These are phyloP conservation scores for Benincasa hispida DNA, from an alignment of 306 rosid genomes.

Conservation along the genomic window DNA sequence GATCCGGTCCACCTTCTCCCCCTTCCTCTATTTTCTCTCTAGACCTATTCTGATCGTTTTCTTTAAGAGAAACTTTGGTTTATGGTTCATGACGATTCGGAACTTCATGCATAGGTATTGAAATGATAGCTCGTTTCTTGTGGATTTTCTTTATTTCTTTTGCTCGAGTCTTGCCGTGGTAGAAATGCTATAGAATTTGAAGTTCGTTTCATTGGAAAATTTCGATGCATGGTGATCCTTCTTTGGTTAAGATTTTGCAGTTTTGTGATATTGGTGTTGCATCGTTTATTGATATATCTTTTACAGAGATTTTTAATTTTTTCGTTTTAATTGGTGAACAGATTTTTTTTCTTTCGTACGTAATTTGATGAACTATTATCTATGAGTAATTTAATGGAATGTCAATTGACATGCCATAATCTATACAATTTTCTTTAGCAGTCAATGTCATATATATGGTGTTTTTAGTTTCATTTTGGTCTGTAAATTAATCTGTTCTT, in stretches of 20 bases:
- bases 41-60: background rate
- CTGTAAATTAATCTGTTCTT: background rate
- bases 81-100: background rate
- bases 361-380: background rate
- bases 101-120: conserved; percentile 2
- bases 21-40: background rate
- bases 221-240: background rate
- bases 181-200: background rate
- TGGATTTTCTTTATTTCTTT: background rate
- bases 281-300: background rate
- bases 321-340: background rate
- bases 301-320: background rate
- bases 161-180: background rate
- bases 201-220: background rate
- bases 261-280: background rate
- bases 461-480: background rate
- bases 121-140: background rate
- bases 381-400: background rate
- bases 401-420: background rate
- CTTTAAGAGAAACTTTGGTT: background rate
- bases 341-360: background rate
- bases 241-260: background rate
- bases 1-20: background rate
- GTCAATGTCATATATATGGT: background rate
- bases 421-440: background rate